phyloP scores from a whole-genome alignment of 2,329 filamentous ascomycete species.

The Metarhizium humberi region DNA sequence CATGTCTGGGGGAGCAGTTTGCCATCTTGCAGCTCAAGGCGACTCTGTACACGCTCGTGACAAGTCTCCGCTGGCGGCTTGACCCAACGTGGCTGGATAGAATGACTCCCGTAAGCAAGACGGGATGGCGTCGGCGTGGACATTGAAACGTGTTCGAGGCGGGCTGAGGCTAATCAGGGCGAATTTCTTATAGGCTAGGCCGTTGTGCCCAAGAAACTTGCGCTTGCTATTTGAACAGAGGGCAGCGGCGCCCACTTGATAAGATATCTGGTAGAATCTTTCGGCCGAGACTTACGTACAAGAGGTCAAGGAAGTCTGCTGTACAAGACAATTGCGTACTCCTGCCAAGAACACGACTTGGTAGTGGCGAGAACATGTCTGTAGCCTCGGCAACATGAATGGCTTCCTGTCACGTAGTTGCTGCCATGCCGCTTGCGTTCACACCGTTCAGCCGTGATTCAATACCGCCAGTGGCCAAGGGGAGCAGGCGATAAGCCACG shows the following conservation, averaged over 20 bases:
- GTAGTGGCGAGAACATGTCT: too few relatives aligned
- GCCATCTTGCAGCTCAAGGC: conserved; percentile 27
- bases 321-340: too few relatives aligned
- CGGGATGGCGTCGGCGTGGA: not conserved
- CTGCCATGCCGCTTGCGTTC: too few relatives aligned
- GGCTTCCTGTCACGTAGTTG: too few relatives aligned
- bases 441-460: too few relatives aligned
- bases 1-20: conserved; percentile 31
- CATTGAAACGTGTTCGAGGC: not conserved
- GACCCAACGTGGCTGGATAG: conserved; percentile 21
- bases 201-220: conserved; percentile 7
- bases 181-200: conserved; percentile 6
- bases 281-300: too few relatives aligned
- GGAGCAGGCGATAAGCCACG: too few relatives aligned
- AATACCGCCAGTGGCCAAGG: too few relatives aligned
- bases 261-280: too few relatives aligned
- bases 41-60: conserved; percentile 22
- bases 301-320: too few relatives aligned
- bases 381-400: too few relatives aligned
- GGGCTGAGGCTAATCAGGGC: not conserved
- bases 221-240: conserved; percentile 2
- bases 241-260: not conserved
- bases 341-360: too few relatives aligned
- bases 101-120: conserved; percentile 23
- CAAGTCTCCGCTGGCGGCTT: conserved; percentile 18